phyloP scores from a whole-genome alignment of 1,139 yeast species.

The Kurtzmaniella quercitrusa region DNA sequence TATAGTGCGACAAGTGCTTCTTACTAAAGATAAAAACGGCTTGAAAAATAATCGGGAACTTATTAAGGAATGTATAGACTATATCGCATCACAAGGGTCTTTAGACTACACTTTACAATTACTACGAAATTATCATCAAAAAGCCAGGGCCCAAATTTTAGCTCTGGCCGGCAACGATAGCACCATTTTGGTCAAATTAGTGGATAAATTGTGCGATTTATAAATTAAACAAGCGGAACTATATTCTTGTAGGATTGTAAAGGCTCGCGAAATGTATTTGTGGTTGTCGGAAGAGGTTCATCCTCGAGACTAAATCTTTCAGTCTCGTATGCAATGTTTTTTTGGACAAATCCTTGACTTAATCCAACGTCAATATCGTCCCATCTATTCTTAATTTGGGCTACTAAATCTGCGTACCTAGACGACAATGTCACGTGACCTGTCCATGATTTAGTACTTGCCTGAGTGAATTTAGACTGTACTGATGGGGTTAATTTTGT shows the following conservation, averaged over 20 bases:
- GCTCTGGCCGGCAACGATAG: conserved; percentile 5
- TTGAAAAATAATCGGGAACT: conserved; percentile 16
- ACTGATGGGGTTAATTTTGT: neutral
- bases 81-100: conserved; percentile 20
- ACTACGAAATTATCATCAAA: conserved; percentile 16
- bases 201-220: conserved; percentile 12
- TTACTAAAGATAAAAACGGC: conserved; percentile 12
- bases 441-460: conserved; percentile 12
- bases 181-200: conserved; percentile 9
- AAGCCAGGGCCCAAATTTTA: conserved; percentile 16
- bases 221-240: conserved; percentile 12
- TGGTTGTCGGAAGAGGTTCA: neutral
- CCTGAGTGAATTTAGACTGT: neutral
- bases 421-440: conserved; percentile 13
- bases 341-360: conserved; percentile 20
- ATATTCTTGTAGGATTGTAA: neutral
- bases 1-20: conserved; percentile 24
- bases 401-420: conserved; percentile 19
- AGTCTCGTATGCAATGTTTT: conserved; percentile 20
- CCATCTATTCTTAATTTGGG: conserved; percentile 14
- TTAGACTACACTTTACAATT: conserved; percentile 19
- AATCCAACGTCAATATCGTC: conserved; percentile 21
- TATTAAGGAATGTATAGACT: conserved; percentile 19
- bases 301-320: conserved; percentile 17
- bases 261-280: neutral